A percentile compares a stretch with the other conserved stretches of the same genome.
Evolutionary conservation across 805 yeast species (phyloP).

Genomic region (Isabelozyma pseudorhagii): DNA sequence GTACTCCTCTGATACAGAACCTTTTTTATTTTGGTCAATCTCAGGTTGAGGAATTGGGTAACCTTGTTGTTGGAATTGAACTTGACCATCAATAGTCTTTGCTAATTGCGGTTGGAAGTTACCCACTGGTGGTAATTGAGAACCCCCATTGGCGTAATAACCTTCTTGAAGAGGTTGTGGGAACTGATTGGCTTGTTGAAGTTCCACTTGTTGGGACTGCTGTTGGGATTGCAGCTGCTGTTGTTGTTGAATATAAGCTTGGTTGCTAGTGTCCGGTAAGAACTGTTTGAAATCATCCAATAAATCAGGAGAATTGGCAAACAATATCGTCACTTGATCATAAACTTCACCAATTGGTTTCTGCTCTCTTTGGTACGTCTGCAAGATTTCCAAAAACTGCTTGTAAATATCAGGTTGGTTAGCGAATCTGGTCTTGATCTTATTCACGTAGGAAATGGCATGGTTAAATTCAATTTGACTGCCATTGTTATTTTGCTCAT

Average conservation of each 20-base stretch:
- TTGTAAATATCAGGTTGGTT: constrained; percentile 95
- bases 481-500: constrained; percentile 30
- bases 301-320: constrained; percentile 91
- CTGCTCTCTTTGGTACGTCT: constrained; percentile 94
- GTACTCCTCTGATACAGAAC: constrained; percentile 25
- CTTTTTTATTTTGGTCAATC: constrained; percentile 18
- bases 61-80: constrained; percentile 2
- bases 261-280: constrained; percentile 75
- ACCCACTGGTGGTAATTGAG: constrained; percentile 85
- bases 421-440: constrained; percentile 90
- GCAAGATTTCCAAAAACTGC: constrained; percentile 89
- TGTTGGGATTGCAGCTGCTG: constrained; percentile 18
- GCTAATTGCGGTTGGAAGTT: constrained; percentile 70
- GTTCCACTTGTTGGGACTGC: constrained; percentile 16
- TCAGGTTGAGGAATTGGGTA: constrained; percentile 7
- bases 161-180: constrained; percentile 11
- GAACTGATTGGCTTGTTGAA: constrained; percentile 13
- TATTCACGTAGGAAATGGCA: constrained; percentile 94
- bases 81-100: not conserved
- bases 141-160: constrained; percentile 27
- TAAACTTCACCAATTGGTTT: constrained; percentile 95
- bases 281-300: constrained; percentile 93
- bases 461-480: constrained; percentile 93
- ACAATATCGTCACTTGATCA: constrained; percentile 83
- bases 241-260: constrained; percentile 21